Base-by-base conservation (phyloP, 768 basidiomycete species). In the Lentinula guzmanii region DNA sequence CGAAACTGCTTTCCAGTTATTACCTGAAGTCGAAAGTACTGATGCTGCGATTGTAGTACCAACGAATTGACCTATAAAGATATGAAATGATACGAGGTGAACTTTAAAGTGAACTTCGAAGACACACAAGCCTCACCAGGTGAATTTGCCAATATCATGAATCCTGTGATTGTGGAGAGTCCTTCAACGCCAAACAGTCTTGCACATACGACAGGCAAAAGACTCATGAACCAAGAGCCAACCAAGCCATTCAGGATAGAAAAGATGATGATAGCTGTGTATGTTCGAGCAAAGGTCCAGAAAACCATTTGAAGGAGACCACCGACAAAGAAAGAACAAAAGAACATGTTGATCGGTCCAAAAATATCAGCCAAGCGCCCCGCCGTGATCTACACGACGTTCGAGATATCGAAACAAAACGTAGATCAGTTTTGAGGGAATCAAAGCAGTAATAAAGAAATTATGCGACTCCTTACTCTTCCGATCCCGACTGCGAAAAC, bases 261-360 rank as follows among this genome's bases (percentile, higher is more conserved):
- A 61, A 74, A 72, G 9, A 63, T 68, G 34, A 75, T 68, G 42
- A 75, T 70, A 28, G 67, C 60, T 21, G 69, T 68, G 61, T 73
- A 75, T 16, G 64, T 66, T 39, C 68, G 65, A 61, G 73, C 69
- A 48, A 76, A 71, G 46, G 71, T 72, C 78, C 78, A 79, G 35
- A 77, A 65, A 51, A 76, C 61, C 16, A 78, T 68, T 63, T 77
- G 74, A 10, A 71, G 65, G 21, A 75, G 65, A 5, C 74, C 74
- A 24, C 74, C 73, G 37, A 75, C 61, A 52, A 70, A 62, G 63
- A 77, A 69, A 39, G 70, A 66, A n/a, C 72, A 50, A 56, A 76
- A 73, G 62, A 78, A 70, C 46, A 76, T 70, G 65, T 79, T 79
- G 45, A 74, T 69, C 15, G 75, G 71, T 4, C 78, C 78, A 50